Base-by-base conservation (phyloP, 73 alveolate species). In the Paramecium primaurelia region DNA sequence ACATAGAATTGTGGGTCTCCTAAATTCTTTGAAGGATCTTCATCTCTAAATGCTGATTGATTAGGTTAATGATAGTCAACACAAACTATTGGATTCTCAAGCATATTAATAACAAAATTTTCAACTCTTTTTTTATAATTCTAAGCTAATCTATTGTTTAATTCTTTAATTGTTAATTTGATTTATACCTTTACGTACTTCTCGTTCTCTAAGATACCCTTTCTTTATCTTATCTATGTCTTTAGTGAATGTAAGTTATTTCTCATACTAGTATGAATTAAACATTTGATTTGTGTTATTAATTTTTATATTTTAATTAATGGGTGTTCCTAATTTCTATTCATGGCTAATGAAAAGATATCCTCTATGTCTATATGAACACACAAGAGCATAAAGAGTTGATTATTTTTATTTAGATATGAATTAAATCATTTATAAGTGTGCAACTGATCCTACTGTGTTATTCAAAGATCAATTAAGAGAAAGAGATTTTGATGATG, bases 311-410 rank as follows among this genome's bases (percentile, higher is more conserved):
- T 58, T 54, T 64, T 32, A 64, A 64, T 64, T 73, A 86, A 98
- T 98, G 99, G 99, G 99, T 93, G 97, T 98, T 60, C 99, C 99
- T 11, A 98, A 95, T 89, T 98, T 98, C 93, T 98, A 97, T 84
- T 96, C 96, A 69, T 98, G 99, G 98, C 91, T 98, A 44, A 90
- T 98, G 28, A 93, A 96, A 49, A 94, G 99, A 59, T 98, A 98
- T 92, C 99, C 99, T 26, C 91, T 95, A 89, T 97, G 97, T 64
- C 84, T 96, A 8, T 94, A 96, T 40, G 95, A 95, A 90, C 86
- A 98, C 69, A 97, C 95, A 26, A 95, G 93, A 25, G 96, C 92
- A 26, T 99, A 99, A 18, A 94, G 75, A 71, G 86, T 96, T 73
- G 99, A 98, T 91, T 97, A 97, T 95, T 92, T 98, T 58, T 98